phyloP scores from a whole-genome alignment of 2,329 filamentous ascomycete genomes.

The Parasarocladium wereldwijsianum region DNA sequence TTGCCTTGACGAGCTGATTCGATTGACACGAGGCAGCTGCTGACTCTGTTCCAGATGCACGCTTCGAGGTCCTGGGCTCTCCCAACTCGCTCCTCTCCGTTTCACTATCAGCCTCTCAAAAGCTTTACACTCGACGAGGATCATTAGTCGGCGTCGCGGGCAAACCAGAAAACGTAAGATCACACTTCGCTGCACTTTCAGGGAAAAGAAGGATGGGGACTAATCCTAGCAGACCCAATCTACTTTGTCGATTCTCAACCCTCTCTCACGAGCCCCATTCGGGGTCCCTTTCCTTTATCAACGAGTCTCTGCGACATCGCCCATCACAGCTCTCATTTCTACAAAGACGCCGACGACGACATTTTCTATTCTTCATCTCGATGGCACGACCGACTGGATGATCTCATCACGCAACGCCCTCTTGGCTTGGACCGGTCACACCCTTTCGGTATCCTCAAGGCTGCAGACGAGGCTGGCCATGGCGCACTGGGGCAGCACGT shows the following conservation, averaged over 20 bases:
- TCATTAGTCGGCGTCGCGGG: slow-evolving; percentile 83
- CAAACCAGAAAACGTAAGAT: slow-evolving; percentile 70
- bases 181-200: background rate
- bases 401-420: slow-evolving; percentile 74
- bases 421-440: slow-evolving; percentile 93
- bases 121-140: slow-evolving; percentile 81
- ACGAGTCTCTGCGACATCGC: slow-evolving; percentile 71
- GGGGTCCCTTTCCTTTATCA: slow-evolving; percentile 95
- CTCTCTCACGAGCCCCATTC: slow-evolving; percentile 62
- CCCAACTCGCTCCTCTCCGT: slow-evolving; percentile 92
- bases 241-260: slow-evolving; percentile 74
- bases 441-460: slow-evolving; percentile 59
- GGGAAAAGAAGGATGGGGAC: slow-evolving; percentile 1
- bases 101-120: slow-evolving; percentile 81
- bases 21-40: background rate
- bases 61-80: slow-evolving; percentile 83
- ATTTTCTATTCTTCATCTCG: slow-evolving; percentile 75
- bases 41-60: slow-evolving; percentile 55
- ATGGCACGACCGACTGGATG: slow-evolving; percentile 94
- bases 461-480: slow-evolving; percentile 62
- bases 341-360: slow-evolving; percentile 78
- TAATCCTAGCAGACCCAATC: slow-evolving; percentile 54
- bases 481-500: slow-evolving; percentile 83
- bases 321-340: slow-evolving; percentile 76
- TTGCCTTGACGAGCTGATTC: background rate